Evolutionary conservation across 2,329 filamentous ascomycete genomes (phyloP), one percentile per base, ranked within the genome.

Genomic region (Chrysosporium keratinophilum): DNA sequence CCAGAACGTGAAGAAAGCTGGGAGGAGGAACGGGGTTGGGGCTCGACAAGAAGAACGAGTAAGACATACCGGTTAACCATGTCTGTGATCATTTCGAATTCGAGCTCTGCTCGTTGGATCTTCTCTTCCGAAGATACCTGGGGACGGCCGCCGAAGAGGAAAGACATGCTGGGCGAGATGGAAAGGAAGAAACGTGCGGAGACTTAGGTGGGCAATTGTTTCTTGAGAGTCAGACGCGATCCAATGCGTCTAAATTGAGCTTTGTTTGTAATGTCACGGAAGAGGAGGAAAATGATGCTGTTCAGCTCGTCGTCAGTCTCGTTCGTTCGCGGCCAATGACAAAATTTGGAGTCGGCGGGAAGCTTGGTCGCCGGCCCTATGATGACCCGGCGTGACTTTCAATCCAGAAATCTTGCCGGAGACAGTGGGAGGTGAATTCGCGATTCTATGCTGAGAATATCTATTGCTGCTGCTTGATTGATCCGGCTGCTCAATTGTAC

Each of bases 81-180:
- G 73, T 96, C 90, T 58, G 89, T 88, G 63, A 96, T 83, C 78
- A 97, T 90, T 75, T 96, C 93, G 74, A 97, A 88, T 77, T 98
- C 94, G 62, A 88, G 85, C 77, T 98, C 91, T 64, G 94, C 90
- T 65, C 88, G 87, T 65, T 88, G 87, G 71, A 98, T 93, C 81
- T 97, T 98, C 79, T 97, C 87, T 72, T 88, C 90, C 66, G 90
- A 95, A 60, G 88, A 86, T 69, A 90, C 86, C 76, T 96, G 88
- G 58, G 88, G 87, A 62, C 82, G 78, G 55, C 75, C 76, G 68
- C 85, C 81, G 68, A 84, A 84, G 63, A 87, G 79, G 76, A 86
- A 85, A 60, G 83, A 86, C 84, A 87, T 87, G 52, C 63, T 78
- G 69, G 59, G 37, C 35, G 19, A 7, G 20, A 3, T 14, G 34